Evolutionary conservation across 2,329 filamentous ascomycete species (phyloP).

Genomic region (Aureobasidium musti): DNA sequence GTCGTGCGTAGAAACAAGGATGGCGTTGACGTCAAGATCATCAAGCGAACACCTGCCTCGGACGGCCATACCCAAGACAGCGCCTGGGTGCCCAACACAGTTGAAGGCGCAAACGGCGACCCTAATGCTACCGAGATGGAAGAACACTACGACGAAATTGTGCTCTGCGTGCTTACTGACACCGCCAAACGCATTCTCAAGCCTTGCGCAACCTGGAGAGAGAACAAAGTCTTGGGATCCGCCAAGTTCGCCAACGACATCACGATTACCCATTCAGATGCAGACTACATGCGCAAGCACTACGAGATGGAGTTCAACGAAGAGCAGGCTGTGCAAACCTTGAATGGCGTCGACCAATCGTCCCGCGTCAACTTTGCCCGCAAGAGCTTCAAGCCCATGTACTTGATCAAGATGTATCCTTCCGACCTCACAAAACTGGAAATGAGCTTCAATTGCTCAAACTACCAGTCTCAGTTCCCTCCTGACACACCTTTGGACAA

Average conservation of each 20-base stretch:
- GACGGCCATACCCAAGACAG: conserved; percentile 52
- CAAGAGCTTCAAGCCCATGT: conserved; percentile 63
- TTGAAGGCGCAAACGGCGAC: conserved; percentile 44
- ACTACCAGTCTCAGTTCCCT: conserved; percentile 73
- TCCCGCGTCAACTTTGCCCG: conserved; percentile 49
- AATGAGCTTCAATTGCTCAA: conserved; percentile 61
- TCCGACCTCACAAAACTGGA: conserved; percentile 58
- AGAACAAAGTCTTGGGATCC: conserved; percentile 68
- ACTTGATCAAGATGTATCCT: conserved; percentile 63
- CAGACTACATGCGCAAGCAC: conserved; percentile 65
- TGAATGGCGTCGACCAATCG: conserved; percentile 49
- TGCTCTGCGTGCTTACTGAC: conserved; percentile 63
- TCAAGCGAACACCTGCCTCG: conserved; percentile 47
- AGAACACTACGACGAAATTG: conserved; percentile 64
- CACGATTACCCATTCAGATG: conserved; percentile 68
- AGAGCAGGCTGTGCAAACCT: conserved; percentile 48
- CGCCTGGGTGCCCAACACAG: conserved; percentile 45
- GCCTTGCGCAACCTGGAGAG: conserved; percentile 59
- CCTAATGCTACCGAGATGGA: conserved; percentile 47
- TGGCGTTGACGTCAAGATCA: conserved; percentile 54
- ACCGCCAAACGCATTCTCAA: conserved; percentile 61
- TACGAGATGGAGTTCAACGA: conserved; percentile 64
- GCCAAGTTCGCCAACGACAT: conserved; percentile 71
- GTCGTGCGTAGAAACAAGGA: conserved; percentile 55
- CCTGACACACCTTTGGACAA: conserved; percentile 55